Evolutionary conservation across 176 grass and related monocot species (phyloP).

Genomic region (Thinopyrum elongatum): DNA sequence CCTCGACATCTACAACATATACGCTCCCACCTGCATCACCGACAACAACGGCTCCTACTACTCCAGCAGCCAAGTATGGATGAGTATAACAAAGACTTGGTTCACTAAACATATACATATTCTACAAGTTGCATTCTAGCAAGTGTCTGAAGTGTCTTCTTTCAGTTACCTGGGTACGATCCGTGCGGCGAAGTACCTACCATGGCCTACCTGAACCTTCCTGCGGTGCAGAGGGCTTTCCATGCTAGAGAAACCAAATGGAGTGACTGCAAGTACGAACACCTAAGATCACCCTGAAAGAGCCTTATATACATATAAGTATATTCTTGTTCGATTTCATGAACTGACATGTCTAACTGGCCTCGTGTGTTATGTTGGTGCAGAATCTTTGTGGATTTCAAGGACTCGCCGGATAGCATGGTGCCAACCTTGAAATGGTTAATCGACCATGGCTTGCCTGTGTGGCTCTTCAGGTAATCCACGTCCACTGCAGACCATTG

Average conservation of each 20-base stretch:
- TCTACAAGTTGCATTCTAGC: background rate
- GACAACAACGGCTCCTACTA: background rate
- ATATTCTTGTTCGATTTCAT: background rate
- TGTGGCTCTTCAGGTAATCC: background rate
- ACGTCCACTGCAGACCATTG: too few species aligned
- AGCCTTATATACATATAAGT: too few species aligned
- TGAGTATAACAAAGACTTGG: too few species aligned
- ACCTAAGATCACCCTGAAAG: too few species aligned
- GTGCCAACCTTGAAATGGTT: background rate
- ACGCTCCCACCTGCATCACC: background rate
- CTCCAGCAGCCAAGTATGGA: background rate
- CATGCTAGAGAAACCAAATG: background rate
- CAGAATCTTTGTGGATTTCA: background rate
- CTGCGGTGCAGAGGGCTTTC: background rate
- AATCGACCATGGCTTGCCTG: background rate
- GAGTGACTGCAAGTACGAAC: background rate
- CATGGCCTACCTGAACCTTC: background rate
- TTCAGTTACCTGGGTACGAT: background rate
- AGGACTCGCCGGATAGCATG: background rate
- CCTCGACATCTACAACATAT: background rate
- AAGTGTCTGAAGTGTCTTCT: background rate
- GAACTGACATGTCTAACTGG: too few species aligned
- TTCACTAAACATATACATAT: background rate
- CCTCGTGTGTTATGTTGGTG: background rate
- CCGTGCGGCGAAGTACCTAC: background rate